A percentile compares a stretch with the other conserved stretches of the same genome.
These are phyloP conservation scores for Pharus latifolius DNA, from an alignment of 176 grass and related monocot genomes.

Conservation along the genomic window DNA sequence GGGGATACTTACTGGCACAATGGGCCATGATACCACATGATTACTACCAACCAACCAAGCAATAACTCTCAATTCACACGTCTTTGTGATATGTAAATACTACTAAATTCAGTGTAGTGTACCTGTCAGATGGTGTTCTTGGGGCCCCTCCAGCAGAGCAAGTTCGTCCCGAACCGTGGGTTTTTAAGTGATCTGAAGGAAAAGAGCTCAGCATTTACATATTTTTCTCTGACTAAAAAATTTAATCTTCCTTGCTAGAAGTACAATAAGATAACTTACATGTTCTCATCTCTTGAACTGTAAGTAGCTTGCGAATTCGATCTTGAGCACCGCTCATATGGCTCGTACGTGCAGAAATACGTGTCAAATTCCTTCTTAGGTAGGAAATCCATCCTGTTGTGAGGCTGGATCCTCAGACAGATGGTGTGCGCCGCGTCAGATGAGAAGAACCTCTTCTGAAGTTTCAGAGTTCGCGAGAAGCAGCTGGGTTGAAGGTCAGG, in stretches of 20 bases:
- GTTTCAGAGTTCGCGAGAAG: conserved; percentile 67
- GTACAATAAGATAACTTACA: conserved; percentile 50
- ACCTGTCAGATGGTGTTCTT: conserved; percentile 59
- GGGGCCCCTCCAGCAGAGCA: conserved; percentile 71
- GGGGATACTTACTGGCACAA: not conserved
- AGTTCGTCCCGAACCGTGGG: conserved; percentile 36
- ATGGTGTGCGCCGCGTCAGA: conserved; percentile 53
- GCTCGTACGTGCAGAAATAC: conserved; percentile 76
- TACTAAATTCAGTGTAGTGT: not conserved
- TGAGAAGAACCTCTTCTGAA: conserved; percentile 74
- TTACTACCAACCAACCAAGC: not conserved
- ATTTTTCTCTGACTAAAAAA: not conserved
- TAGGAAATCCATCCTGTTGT: conserved; percentile 68
- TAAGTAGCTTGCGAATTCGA: conserved; percentile 69
- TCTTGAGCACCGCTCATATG: conserved; percentile 64
- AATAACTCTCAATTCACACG: not conserved
- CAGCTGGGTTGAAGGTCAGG: conserved; percentile 76
- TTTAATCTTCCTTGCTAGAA: not conserved
- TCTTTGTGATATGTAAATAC: not conserved
- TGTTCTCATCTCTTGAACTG: conserved; percentile 86
- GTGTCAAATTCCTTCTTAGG: conserved; percentile 84
- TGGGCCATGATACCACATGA: not conserved
- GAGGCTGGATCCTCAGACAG: conserved; percentile 71
- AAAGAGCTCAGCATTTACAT: not conserved
- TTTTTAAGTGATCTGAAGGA: conserved; percentile 49